Percentiles rank a stretch among this genome's conserved stretches.
phyloP scores from a whole-genome alignment of 2,329 filamentous ascomycete species.

The Fusarium sublunatum region DNA sequence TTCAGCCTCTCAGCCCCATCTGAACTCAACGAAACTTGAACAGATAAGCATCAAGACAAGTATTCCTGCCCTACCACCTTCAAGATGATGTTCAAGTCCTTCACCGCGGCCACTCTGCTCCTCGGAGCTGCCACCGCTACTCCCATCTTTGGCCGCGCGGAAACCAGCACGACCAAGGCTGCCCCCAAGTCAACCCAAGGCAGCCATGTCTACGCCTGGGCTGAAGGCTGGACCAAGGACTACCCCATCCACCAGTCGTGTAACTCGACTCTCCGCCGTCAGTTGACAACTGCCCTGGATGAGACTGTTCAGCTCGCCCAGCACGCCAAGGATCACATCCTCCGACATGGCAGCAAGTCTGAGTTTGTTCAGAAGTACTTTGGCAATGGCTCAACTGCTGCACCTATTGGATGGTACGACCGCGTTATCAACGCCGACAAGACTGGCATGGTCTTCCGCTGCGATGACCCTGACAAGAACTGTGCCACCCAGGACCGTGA shows the following conservation, averaged over 20 bases:
- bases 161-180: constrained; percentile 38
- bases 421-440: constrained; percentile 69
- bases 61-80: constrained; percentile 1
- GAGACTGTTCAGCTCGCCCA: constrained; percentile 68
- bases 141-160: constrained; percentile 44
- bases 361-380: constrained; percentile 75
- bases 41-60: constrained; percentile 15
- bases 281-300: constrained; percentile 66
- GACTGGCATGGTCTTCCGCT: constrained; percentile 69
- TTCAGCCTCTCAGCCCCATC: constrained; percentile 36
- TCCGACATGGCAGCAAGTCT: constrained; percentile 67
- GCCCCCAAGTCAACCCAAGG: constrained; percentile 35
- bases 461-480: constrained; percentile 75
- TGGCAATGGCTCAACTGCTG: constrained; percentile 66
- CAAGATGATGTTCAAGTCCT: constrained; percentile 47
- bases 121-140: constrained; percentile 45
- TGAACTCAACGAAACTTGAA: constrained; percentile 4
- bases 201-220: constrained; percentile 48
- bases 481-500: constrained; percentile 62
- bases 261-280: constrained; percentile 68
- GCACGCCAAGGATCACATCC: constrained; percentile 72
- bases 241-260: constrained; percentile 72
- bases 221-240: constrained; percentile 48
- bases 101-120: constrained; percentile 41
- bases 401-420: constrained; percentile 71